Percentiles rank a stretch among this genome's conserved stretches.
phyloP scores from a whole-genome alignment of 306 rosid species.

The Ochetophila trinervis region DNA sequence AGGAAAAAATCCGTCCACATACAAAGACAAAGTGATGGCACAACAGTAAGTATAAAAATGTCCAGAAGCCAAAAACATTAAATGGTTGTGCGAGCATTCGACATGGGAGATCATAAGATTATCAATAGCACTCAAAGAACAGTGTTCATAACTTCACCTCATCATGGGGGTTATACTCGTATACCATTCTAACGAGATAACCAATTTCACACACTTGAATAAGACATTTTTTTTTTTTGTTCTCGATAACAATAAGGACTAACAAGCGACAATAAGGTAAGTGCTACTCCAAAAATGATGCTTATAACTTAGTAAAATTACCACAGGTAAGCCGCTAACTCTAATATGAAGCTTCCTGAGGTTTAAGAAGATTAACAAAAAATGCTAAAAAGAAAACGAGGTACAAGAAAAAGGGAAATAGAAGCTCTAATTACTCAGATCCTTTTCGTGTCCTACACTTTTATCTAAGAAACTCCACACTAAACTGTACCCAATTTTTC shows the following conservation, averaged over 20 bases:
- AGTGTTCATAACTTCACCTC: constrained; percentile 9
- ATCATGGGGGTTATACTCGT: background rate
- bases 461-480: constrained; percentile 3
- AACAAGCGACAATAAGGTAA: background rate
- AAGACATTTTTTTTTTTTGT: background rate
- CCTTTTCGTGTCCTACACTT: constrained; percentile 20
- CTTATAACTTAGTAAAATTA: background rate
- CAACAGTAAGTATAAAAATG: background rate
- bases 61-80: background rate
- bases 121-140: constrained; percentile 8
- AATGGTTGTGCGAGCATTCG: background rate
- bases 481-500: constrained; percentile 10
- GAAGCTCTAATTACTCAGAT: background rate
- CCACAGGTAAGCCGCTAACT: constrained; percentile 1
- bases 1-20: background rate
- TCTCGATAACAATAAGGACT: background rate
- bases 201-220: background rate
- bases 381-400: background rate
- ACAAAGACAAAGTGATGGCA: constrained; percentile 3
- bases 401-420: background rate
- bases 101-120: background rate
- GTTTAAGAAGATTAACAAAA: background rate
- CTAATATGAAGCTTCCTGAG: background rate
- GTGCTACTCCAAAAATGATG: background rate
- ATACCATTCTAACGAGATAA: background rate